phyloP scores from a whole-genome alignment of 2,329 filamentous ascomycete species.

The Ascochyta pisi region DNA sequence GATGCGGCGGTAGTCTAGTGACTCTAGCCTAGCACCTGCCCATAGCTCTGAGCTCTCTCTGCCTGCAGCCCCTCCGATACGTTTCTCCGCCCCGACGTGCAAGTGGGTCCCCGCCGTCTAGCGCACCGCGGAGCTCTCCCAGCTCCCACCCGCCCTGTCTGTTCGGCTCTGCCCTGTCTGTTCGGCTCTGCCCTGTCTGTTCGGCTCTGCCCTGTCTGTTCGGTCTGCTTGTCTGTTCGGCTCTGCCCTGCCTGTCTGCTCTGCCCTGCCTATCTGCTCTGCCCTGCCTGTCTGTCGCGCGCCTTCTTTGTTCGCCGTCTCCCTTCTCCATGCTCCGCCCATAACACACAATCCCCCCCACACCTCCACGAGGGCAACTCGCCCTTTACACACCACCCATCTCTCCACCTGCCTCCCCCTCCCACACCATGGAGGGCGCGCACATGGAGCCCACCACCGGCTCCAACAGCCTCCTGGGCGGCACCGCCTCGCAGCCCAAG shows the following conservation, averaged over 20 bases:
- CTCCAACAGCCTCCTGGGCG: constrained; percentile 25
- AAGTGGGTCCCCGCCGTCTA: neutral
- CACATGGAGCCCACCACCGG: constrained; percentile 24
- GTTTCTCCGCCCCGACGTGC: neutral
- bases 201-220: too few species aligned
- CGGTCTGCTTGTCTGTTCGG: too few species aligned
- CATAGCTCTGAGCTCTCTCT: constrained; percentile 3
- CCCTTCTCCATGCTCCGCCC: constrained; percentile 5
- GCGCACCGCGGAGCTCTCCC: constrained; percentile 4
- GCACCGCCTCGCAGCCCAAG: constrained; percentile 58
- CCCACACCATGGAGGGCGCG: constrained; percentile 21
- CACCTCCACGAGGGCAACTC: neutral
- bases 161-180: neutral
- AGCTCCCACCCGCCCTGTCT: neutral
- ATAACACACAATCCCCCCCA: neutral
- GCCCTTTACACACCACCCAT: neutral
- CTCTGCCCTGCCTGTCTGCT: neutral
- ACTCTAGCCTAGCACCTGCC: too few species aligned
- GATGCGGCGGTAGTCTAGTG: too few species aligned
- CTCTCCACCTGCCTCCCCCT: neutral
- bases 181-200: too few species aligned
- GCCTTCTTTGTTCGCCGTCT: constrained; percentile 1
- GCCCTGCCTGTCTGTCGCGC: neutral
- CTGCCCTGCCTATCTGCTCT: too few species aligned
- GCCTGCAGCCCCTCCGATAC: neutral